These are phyloP conservation scores for Aspergillus hortae DNA, from an alignment of 2,329 filamentous ascomycete genomes.

Conservation along the genomic window DNA sequence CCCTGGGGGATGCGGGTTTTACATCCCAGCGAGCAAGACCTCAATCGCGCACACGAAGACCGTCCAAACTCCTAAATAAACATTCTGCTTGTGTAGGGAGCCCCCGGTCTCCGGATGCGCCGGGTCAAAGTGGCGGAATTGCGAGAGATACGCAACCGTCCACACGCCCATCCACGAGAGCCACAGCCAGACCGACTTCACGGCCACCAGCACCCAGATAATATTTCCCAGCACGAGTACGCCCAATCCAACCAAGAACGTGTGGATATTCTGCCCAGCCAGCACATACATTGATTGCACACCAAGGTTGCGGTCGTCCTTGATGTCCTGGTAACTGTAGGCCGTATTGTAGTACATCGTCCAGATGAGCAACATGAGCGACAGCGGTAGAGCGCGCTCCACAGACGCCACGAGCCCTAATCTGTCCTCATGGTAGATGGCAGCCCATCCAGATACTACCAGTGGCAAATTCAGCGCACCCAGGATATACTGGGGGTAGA, in stretches of 20 bases:
- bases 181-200: conserved; percentile 8
- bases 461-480: conserved; percentile 4
- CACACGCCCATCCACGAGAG: conserved; percentile 10
- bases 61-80: conserved; percentile 7
- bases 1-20: too few species aligned
- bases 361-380: conserved; percentile 6
- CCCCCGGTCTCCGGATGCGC: conserved; percentile 5
- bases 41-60: conserved; percentile 4
- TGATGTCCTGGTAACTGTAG: conserved; percentile 13
- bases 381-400: background rate
- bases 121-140: conserved; percentile 5
- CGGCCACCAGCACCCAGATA: background rate
- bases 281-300: conserved; percentile 10
- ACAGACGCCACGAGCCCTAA: background rate
- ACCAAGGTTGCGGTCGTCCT: conserved; percentile 9
- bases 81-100: conserved; percentile 3
- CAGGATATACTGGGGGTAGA: conserved; percentile 13
- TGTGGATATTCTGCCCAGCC: conserved; percentile 8
- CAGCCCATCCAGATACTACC: background rate
- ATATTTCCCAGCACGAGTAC: background rate
- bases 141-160: background rate
- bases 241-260: conserved; percentile 4
- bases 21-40: background rate
- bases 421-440: conserved; percentile 5
- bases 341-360: conserved; percentile 12